Conservation (phyloP, 2,329 filamentous ascomycete species). For the Aureobasidium subglaciale region DNA sequence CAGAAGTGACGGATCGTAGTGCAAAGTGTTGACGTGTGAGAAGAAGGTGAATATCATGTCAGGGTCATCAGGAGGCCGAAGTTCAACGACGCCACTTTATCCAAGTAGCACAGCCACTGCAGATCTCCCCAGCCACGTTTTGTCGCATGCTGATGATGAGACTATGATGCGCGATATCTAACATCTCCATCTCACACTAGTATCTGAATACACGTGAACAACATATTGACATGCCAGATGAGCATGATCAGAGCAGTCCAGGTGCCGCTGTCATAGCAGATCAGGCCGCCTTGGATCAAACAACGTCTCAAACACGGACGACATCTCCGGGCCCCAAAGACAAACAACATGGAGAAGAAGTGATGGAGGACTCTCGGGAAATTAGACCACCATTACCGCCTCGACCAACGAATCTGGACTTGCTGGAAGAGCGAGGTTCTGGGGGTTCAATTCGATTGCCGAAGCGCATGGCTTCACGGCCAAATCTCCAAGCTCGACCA, state of each 20-base stretch:
- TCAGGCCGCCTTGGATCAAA: background rate
- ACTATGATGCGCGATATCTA: background rate
- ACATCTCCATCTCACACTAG: background rate
- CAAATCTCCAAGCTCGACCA: slow-evolving; percentile 52
- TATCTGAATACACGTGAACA: background rate
- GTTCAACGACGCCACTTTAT: too few relatives aligned
- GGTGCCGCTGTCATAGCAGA: background rate
- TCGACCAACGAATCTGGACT: slow-evolving; percentile 24
- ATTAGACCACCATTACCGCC: slow-evolving; percentile 33
- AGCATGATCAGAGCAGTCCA: background rate
- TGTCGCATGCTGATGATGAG: background rate
- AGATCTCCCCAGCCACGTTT: background rate
- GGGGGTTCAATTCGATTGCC: slow-evolving; percentile 27
- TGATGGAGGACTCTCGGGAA: slow-evolving; percentile 23
- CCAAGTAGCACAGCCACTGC: background rate
- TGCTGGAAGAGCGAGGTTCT: slow-evolving; percentile 24
- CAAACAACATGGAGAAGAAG: background rate
- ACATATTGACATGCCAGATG: slow-evolving; percentile 1
- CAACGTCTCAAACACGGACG: background rate
- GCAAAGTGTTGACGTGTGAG: too few relatives aligned
- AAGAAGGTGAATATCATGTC: too few relatives aligned
- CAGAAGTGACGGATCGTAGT: too few relatives aligned
- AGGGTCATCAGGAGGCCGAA: too few relatives aligned
- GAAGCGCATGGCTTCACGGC: slow-evolving; percentile 28
- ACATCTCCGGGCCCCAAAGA: background rate